Evolutionary conservation across 192 early-diverging fungal genomes (phyloP).

Genomic region (Helicostylum pulchrum): DNA sequence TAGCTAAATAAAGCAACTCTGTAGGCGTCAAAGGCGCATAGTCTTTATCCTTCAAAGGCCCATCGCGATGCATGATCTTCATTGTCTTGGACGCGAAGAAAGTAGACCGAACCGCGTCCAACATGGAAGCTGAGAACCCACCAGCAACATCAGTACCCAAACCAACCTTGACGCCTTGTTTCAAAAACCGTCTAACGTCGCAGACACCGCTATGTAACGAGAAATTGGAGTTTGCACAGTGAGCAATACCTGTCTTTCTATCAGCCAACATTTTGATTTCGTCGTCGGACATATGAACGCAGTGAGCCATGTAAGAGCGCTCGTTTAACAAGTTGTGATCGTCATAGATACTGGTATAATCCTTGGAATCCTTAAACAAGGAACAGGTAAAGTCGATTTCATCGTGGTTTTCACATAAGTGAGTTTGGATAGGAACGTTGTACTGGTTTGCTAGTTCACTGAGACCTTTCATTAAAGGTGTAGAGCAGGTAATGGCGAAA

Average conservation of each 20-base stretch:
- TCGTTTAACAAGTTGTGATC: conserved; percentile 67
- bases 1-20: conserved; percentile 85
- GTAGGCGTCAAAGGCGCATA: conserved; percentile 56
- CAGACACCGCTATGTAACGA: conserved; percentile 75
- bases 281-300: conserved; percentile 76
- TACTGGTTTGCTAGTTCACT: conserved; percentile 68
- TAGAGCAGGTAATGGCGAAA: conserved; percentile 84
- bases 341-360: conserved; percentile 82
- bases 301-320: conserved; percentile 88
- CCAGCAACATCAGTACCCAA: conserved; percentile 93
- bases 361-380: conserved; percentile 65
- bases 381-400: conserved; percentile 74
- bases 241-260: conserved; percentile 73
- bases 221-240: conserved; percentile 94
- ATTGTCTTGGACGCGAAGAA: conserved; percentile 72
- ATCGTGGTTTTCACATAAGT: conserved; percentile 78
- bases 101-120: conserved; percentile 84
- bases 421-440: conserved; percentile 86
- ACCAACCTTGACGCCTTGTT: conserved; percentile 77
- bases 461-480: conserved; percentile 64
- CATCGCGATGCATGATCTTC: conserved; percentile 34
- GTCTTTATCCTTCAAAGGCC: conserved; percentile 7
- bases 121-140: conserved; percentile 79
- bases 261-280: conserved; percentile 68
- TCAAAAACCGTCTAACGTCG: conserved; percentile 73